Conservation (phyloP, 371 early-diverging fungal genomes). For the Haplosporangium sp. region DNA sequence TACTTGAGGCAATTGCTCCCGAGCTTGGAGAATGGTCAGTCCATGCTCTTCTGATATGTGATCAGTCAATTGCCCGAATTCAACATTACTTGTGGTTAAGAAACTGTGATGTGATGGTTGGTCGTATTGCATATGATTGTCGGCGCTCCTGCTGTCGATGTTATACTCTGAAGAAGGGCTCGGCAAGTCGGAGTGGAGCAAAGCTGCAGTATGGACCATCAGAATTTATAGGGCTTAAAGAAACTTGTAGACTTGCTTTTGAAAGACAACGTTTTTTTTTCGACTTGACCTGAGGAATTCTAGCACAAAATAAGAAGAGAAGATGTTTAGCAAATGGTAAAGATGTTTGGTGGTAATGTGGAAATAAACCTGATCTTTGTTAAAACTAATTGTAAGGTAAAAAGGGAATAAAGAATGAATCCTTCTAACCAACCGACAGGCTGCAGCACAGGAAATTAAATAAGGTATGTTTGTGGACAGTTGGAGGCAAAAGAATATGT, state of each 20-base stretch:
- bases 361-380: background rate
- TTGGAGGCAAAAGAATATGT: background rate
- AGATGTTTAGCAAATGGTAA: background rate
- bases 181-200: constrained; percentile 7
- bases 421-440: background rate
- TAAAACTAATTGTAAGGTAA: background rate
- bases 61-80: background rate
- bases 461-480: background rate
- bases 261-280: background rate
- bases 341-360: background rate
- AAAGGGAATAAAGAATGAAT: constrained; percentile 1
- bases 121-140: background rate
- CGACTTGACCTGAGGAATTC: background rate
- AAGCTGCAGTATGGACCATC: constrained; percentile 19
- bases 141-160: constrained; percentile 5
- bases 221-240: constrained; percentile 3
- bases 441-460: background rate
- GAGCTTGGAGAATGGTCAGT: background rate
- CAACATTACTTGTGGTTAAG: background rate
- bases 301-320: constrained; percentile 1
- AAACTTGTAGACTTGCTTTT: background rate
- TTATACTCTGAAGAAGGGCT: constrained; percentile 1
- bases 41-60: background rate
- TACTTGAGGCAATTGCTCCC: background rate
- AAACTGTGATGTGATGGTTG: background rate